Percentiles rank a stretch among this genome's conserved stretches.
phyloP scores from a whole-genome alignment of 2,329 filamentous ascomycete genomes.

The Talaromyces sp. region DNA sequence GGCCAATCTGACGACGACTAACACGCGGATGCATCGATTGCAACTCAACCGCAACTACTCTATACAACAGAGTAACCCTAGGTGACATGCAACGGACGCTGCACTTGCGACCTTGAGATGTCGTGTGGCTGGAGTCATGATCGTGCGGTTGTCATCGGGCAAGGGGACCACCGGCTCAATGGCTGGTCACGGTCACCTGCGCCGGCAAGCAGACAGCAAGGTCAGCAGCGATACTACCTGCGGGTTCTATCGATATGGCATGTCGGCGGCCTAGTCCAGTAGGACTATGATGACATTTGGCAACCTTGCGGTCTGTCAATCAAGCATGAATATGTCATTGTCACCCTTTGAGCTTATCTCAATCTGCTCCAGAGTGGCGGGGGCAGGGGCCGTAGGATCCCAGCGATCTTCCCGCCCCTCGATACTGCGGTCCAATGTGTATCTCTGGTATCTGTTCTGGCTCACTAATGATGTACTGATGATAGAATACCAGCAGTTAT shows the following conservation, averaged over 20 bases:
- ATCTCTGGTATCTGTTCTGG: neutral
- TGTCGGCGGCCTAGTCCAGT: neutral
- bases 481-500: no score
- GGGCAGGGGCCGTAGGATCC: neutral
- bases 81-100: neutral
- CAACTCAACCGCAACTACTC: neutral
- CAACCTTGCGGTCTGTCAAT: neutral
- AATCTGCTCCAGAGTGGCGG: neutral
- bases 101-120: neutral
- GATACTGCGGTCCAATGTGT: neutral
- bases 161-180: neutral
- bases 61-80: slow-evolving; percentile 13
- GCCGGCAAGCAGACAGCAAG: neutral
- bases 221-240: slow-evolving; percentile 2
- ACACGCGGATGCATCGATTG: neutral
- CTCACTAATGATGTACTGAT: no score
- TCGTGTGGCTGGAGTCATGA: neutral
- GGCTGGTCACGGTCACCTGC: neutral
- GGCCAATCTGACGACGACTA: no score
- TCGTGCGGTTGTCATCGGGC: neutral
- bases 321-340: neutral
- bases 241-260: neutral
- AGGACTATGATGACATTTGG: neutral
- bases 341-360: neutral
- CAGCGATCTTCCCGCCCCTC: neutral